Percentiles rank a stretch among this genome's conserved stretches.
These are phyloP conservation scores for Thymus mandschuricus DNA, from an alignment of 257 asterid species.

Conservation along the genomic window DNA sequence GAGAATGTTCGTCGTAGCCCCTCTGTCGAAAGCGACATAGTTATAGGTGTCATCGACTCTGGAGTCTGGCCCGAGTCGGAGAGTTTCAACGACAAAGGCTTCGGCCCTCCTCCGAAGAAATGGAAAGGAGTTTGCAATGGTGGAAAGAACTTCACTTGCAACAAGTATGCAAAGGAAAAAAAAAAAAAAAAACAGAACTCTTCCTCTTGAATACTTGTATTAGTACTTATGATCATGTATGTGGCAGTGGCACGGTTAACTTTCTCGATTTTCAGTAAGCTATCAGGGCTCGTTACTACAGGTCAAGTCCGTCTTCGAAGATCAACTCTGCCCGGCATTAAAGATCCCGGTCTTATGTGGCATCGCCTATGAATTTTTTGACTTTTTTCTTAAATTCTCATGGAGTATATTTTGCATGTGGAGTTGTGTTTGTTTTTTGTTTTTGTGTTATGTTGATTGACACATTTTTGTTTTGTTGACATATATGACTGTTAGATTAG, in stretches of 20 bases:
- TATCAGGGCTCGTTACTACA: constrained; percentile 50
- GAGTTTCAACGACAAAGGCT: constrained; percentile 42
- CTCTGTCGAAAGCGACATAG: constrained; percentile 35
- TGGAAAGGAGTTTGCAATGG: constrained; percentile 53
- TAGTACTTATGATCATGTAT: not conserved
- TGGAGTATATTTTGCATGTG: too few species aligned
- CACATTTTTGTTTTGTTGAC: too few species aligned
- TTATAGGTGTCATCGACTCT: constrained; percentile 44
- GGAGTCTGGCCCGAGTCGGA: constrained; percentile 47
- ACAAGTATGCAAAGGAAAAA: constrained; percentile 35
- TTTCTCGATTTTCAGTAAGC: constrained; percentile 34
- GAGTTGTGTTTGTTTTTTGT: too few species aligned
- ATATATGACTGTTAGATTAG: too few species aligned
- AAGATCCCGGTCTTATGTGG: too few species aligned
- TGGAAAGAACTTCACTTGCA: constrained; percentile 49
- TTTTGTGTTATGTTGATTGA: too few species aligned
- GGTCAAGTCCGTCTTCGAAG: not conserved
- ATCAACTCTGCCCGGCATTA: constrained; percentile 31
- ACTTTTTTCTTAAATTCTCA: too few species aligned
- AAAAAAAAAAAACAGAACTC: not conserved
- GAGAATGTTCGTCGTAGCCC: constrained; percentile 18
- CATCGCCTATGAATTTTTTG: too few species aligned
- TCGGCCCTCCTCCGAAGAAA: constrained; percentile 41
- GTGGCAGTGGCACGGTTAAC: too few species aligned
- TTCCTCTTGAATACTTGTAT: not conserved